These are phyloP conservation scores for Geotrichum candidum DNA, from an alignment of 1,139 yeast genomes.

Conservation along the genomic window DNA sequence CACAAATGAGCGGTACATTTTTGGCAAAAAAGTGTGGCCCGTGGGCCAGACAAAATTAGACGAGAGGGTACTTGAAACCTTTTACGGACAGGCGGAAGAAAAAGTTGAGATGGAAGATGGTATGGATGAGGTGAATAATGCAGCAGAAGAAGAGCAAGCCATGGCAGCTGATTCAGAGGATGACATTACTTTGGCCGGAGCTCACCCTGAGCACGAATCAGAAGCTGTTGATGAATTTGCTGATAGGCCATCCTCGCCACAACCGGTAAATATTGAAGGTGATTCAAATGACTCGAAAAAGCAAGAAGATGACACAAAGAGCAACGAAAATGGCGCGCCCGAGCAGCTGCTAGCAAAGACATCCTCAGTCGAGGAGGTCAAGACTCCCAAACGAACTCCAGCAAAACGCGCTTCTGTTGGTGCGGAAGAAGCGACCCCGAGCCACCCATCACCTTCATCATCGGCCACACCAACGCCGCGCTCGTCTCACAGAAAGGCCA, in stretches of 20 bases:
- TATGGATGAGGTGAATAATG: not conserved
- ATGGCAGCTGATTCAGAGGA: not conserved
- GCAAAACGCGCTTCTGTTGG: not conserved
- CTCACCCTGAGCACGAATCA: not conserved
- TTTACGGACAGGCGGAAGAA: constrained; percentile 32
- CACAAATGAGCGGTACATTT: constrained; percentile 43
- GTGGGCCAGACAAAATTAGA: constrained; percentile 51
- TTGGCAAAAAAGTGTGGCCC: constrained; percentile 40
- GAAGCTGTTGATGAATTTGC: not conserved
- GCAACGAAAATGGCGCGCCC: constrained; percentile 13
- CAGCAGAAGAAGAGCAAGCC: not conserved
- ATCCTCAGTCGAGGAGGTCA: not conserved
- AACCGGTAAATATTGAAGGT: not conserved
- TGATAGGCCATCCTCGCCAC: not conserved
- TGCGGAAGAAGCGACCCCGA: not conserved
- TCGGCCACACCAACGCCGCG: constrained; percentile 1
- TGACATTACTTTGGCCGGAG: not conserved
- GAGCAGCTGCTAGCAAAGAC: not conserved
- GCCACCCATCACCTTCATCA: not conserved
- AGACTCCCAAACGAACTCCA: not conserved
- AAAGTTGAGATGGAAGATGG: constrained; percentile 22
- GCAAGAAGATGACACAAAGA: constrained; percentile 9
- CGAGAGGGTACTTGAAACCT: constrained; percentile 38
- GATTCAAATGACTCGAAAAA: not conserved
- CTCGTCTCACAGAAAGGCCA: constrained; percentile 45